These are phyloP conservation scores for Hypholoma sublateritium DNA, from an alignment of 768 basidiomycete species.

Conservation along the genomic window DNA sequence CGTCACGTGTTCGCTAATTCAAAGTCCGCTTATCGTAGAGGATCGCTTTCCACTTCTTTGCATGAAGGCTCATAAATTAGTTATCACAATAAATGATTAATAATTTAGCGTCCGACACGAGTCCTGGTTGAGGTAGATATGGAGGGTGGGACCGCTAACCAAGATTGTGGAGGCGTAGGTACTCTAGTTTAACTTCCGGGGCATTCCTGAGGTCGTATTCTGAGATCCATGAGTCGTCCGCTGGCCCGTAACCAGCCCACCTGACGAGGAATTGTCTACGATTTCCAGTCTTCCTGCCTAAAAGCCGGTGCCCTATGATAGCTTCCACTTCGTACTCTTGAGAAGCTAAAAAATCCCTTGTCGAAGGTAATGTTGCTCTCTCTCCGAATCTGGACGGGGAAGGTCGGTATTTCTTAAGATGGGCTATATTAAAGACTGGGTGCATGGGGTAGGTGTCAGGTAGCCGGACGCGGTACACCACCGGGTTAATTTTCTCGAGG, in stretches of 20 bases:
- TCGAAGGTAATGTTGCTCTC: constrained; percentile 9
- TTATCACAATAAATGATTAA: no score
- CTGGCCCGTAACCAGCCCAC: constrained; percentile 21
- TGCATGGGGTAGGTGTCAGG: constrained; percentile 25
- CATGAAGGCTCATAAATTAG: no score
- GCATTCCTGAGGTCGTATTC: constrained; percentile 21
- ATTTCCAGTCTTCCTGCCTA: constrained; percentile 12
- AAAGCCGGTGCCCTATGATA: constrained; percentile 8
- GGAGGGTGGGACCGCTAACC: no score
- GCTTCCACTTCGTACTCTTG: no score
- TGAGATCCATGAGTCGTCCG: constrained; percentile 22
- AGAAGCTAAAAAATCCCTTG: constrained; percentile 11
- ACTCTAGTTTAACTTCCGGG: constrained; percentile 15
- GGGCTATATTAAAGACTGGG: constrained; percentile 22
- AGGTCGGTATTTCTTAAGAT: constrained; percentile 19
- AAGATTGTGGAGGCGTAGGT: not conserved
- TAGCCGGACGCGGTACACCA: constrained; percentile 22
- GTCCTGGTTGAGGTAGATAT: no score
- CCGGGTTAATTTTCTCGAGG: constrained; percentile 20
- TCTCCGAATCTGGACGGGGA: constrained; percentile 15
- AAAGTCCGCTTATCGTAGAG: no score
- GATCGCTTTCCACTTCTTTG: no score
- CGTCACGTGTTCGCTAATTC: no score
- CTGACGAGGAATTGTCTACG: constrained; percentile 14
- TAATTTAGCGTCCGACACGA: no score